Evolutionary conservation across 1,139 yeast species (phyloP), one percentile per base, ranked within the genome.

Genomic region (Hanseniaspora gamundiae): DNA sequence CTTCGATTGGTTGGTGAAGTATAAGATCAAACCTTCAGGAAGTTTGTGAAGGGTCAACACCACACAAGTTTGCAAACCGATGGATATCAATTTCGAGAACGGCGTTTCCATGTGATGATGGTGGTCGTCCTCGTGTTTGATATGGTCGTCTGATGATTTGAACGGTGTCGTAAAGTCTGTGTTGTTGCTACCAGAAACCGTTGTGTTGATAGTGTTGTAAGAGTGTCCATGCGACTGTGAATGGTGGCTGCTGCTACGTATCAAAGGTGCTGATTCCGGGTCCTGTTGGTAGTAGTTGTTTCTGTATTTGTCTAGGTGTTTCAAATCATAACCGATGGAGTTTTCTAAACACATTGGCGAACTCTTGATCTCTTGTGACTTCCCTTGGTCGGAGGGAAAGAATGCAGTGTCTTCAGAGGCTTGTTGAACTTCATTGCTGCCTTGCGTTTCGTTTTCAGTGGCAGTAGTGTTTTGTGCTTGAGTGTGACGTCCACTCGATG

Each of bases 11-110:
- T 59, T 60, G 17, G 64, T 59, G 42, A 57, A 60, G 38, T 49
- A 91, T 35, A 94, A 82, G 45, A 91, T 76, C 55, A 91, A 84
- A 0, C 98, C 98, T 62, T 91, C 98, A 0, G 98, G 98, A 29
- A 91, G 69, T 59, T 91, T 88, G 63, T 91, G 98, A 35, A 91
- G 65, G 1, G 94, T 76, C 31, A 91, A 77, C 0, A 95, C 97
- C 45, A 88, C 61, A 3, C 93, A 79, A 0, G 97, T 91, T 61
- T 91, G 96, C 26, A 88, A 62, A 4, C 96, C 96, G 46, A 91
- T 86, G 13, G 94, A 75, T 24, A 88, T 64, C 19, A 91, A 65
- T 48, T 86, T 73, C 0, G 94, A 80, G 16, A 81, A 65, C 2
- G 93, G 86, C 0, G 94, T 80, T 44, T 76, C 78, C 11, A 85